A percentile compares a stretch with the other conserved stretches of the same genome.
Evolutionary conservation across 768 basidiomycete genomes (phyloP).

Genomic region (Leccinum subgranulosum): DNA sequence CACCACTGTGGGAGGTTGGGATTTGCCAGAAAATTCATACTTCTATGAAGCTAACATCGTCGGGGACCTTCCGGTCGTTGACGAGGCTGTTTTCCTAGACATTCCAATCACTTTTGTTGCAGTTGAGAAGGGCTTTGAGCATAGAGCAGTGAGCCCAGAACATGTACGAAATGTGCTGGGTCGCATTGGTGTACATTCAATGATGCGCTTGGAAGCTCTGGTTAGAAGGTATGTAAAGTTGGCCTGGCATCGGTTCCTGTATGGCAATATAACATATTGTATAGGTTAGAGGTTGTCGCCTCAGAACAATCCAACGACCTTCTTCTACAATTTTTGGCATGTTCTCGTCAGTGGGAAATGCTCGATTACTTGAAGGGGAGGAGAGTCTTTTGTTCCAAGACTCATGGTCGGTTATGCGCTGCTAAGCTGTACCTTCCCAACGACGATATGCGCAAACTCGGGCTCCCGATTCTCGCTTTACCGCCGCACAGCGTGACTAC

Average conservation of each 20-base stretch:
- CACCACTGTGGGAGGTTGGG: conserved; percentile 64
- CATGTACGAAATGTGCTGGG: conserved; percentile 5
- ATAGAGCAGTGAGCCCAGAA: not conserved
- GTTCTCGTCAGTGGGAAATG: conserved; percentile 41
- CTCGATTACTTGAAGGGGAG: conserved; percentile 1
- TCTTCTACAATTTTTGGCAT: conserved; percentile 49
- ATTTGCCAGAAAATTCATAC: conserved; percentile 66
- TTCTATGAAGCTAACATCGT: conserved; percentile 88
- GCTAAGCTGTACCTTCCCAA: conserved; percentile 79
- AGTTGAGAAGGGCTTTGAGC: not conserved
- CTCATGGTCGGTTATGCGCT: not conserved
- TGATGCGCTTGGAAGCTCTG: conserved; percentile 8
- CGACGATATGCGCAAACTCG: conserved; percentile 60
- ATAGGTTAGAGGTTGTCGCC: conserved; percentile 9
- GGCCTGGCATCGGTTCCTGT: conserved; percentile 39
- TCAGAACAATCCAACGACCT: conserved; percentile 14
- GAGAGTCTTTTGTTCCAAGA: conserved; percentile 6
- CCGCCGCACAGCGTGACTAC: not conserved
- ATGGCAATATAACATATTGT: not conserved
- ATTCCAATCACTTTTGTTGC: not conserved
- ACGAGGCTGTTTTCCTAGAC: not conserved
- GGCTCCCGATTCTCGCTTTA: conserved; percentile 67
- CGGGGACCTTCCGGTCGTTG: conserved; percentile 7
- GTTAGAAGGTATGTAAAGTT: conserved; percentile 29
- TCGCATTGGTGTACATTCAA: conserved; percentile 36